Percentiles rank a stretch among this genome's conserved stretches.
phyloP scores from a whole-genome alignment of 2,329 filamentous ascomycete species.

The Fulvia fulva region DNA sequence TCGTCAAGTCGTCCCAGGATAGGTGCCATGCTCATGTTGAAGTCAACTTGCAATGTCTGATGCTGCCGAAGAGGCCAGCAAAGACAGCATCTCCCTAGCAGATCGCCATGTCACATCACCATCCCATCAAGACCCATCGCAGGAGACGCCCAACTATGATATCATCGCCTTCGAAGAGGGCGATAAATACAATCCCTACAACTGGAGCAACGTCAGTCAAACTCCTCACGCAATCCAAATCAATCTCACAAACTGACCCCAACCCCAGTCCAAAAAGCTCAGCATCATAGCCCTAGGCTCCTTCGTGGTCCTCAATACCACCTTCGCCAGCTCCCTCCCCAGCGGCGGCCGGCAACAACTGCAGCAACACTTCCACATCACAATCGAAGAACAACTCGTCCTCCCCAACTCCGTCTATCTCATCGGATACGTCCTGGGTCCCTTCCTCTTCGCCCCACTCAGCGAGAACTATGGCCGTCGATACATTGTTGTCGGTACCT shows the following conservation, averaged over 20 bases:
- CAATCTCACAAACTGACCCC: background rate
- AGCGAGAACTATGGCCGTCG: constrained; percentile 43
- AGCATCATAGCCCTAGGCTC: constrained; percentile 52
- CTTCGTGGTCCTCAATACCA: constrained; percentile 60
- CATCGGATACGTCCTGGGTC: constrained; percentile 40
- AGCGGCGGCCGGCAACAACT: constrained; percentile 59
- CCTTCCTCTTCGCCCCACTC: constrained; percentile 41
- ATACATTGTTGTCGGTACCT: constrained; percentile 30
- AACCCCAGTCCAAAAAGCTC: constrained; percentile 39
- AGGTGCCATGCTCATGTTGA: too few relatives aligned
- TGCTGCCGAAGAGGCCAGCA: background rate
- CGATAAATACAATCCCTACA: constrained; percentile 33
- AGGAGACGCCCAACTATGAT: background rate
- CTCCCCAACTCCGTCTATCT: constrained; percentile 47
- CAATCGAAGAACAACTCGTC: constrained; percentile 35
- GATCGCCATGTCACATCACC: background rate
- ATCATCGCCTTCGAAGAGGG: constrained; percentile 38
- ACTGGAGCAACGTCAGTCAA: constrained; percentile 41
- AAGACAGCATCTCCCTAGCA: background rate
- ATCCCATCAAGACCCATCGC: background rate
- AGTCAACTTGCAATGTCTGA: background rate
- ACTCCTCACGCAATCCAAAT: too few relatives aligned
- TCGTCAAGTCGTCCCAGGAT: background rate
- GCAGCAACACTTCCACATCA: constrained; percentile 52
- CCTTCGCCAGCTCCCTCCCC: constrained; percentile 59